Base-by-base conservation (phyloP, 2,329 filamentous ascomycete species). In the Trichoderma breve region DNA sequence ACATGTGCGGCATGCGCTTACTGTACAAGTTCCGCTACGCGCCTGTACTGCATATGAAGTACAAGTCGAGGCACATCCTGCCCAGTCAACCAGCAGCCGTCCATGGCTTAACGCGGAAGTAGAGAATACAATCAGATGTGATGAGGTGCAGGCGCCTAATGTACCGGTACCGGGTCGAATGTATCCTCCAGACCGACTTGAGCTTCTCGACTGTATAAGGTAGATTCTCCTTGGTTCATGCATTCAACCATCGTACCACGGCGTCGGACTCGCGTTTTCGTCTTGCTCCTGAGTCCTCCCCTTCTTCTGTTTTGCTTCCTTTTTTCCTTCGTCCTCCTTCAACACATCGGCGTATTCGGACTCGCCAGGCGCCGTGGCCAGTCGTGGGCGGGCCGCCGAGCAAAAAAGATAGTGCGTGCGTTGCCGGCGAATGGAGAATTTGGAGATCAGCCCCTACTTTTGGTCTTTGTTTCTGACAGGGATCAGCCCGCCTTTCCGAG, bases 401-500 rank as follows among this genome's bases (percentile, higher is more conserved):
- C 26, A 32, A 30, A 60, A 60, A 69, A 66, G 32, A 34, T 32
- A 61, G 55, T 61, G 55, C 58, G 28, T 70, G 55, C 32, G 55
- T 60, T 34, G 55, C 24, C 66, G 57, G 47, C 55, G 43, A 62
- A 62, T 70, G 69, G 51, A 55, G 60, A 64, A 71, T 64, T 65
- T 24, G 61, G 34, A 43, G 21, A 61, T 67, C 62, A 71, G 53
- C 36, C 70, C 55, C 55, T 69, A 65, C 28, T 34, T 47, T 47
- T 47, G 14, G 21, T 30, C n/a, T 24, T 61, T n/a, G 7, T 43
- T 55, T 66, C 60, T 60, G 30, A 55, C 63, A 67, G 28, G 63
- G 60, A 28, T 60, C 55, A 39, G 60, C 64, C 71, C 71, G 71
- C 57, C 47, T 69, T 69, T 63, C 71, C 71, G 64, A 72, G 64